Evolutionary conservation across 345 rosid species (phyloP), one percentile per base, ranked within the genome.

Genomic region (Kandelia obovata): DNA sequence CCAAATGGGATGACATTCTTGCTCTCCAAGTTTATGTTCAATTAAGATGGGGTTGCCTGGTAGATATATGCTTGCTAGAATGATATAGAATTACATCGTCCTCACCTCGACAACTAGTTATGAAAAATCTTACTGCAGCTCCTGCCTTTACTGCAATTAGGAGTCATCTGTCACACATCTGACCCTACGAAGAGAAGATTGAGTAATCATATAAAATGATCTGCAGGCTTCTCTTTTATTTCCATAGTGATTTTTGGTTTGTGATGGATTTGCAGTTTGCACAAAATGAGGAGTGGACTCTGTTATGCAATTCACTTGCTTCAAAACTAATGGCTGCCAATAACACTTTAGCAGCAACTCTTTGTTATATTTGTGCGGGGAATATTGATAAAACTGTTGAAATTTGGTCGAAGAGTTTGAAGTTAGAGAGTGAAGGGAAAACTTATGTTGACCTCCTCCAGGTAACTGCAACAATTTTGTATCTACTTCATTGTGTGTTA

Each of bases 341-440:
- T 73, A 83, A 88, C 82, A 89, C 91, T 71, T 77, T 89, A 80
- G 89, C 98, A 2, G 99, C 99, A 64, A 92, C 97, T 56, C 87
- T 96, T 20, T 96, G 99, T 81, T 96, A 82, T 81, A 92, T 92
- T 61, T 96, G 99, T 66, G 98, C 98, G 7, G 95, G 96, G 35
- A 96, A 96, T 79, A 90, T 96, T 74, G 99, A 96, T 79, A 96
- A 92, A 77, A 92, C 99, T 61, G 97, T 96, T 72, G 99, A 92
- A 77, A 95, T 95, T 73, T 95, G 99, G 99, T 95, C 99, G 4
- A 89, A 88, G 83, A 83, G 84, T 81, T 87, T 96, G 73, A 76
- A 83, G 23, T 73, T 73, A 72, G 91, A 87, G 66, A 75, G 76
- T 28, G 95, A 87, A 64, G 94, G 91, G 68, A 87, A 87, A 80